phyloP scores from a whole-genome alignment of 805 yeast species.

The Barnettozyma siamensis region DNA sequence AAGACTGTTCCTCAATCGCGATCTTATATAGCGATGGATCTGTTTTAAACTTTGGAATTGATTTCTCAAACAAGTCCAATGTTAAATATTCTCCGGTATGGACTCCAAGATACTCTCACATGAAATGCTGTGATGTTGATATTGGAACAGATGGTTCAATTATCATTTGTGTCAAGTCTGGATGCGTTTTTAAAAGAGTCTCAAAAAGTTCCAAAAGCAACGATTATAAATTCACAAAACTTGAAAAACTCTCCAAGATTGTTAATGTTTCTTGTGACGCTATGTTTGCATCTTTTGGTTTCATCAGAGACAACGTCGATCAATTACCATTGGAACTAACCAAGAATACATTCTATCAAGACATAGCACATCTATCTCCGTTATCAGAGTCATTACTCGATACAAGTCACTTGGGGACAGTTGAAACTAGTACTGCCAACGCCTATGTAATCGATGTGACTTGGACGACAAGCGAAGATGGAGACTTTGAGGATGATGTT shows the following conservation, averaged over 20 bases:
- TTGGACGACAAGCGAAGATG: too few species aligned
- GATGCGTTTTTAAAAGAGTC: conserved; percentile 47
- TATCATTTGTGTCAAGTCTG: conserved; percentile 61
- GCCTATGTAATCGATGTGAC: too few species aligned
- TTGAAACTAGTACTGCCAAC: too few species aligned
- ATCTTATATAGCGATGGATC: conserved; percentile 54
- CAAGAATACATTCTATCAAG: conserved; percentile 41
- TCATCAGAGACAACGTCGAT: conserved; percentile 58
- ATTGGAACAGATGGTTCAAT: conserved; percentile 64
- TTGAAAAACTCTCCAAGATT: conserved; percentile 51
- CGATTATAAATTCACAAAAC: conserved; percentile 45
- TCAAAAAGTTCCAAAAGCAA: conserved; percentile 17
- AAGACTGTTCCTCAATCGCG: conserved; percentile 39
- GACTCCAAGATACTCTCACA: conserved; percentile 53
- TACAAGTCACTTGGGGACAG: too few species aligned
- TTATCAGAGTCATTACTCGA: conserved; percentile 4
- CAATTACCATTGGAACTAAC: conserved; percentile 49
- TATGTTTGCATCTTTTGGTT: conserved; percentile 57
- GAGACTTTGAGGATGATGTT: conserved; percentile 17
- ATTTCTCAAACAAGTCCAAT: conserved; percentile 23
- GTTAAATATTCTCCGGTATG: conserved; percentile 49
- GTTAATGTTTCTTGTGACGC: conserved; percentile 62
- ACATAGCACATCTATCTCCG: conserved; percentile 52
- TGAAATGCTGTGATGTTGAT: conserved; percentile 62
- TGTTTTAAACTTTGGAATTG: conserved; percentile 32